Percentiles rank a stretch among this genome's conserved stretches.
phyloP scores from a whole-genome alignment of 306 rosid genomes.

The Prunus mira region DNA sequence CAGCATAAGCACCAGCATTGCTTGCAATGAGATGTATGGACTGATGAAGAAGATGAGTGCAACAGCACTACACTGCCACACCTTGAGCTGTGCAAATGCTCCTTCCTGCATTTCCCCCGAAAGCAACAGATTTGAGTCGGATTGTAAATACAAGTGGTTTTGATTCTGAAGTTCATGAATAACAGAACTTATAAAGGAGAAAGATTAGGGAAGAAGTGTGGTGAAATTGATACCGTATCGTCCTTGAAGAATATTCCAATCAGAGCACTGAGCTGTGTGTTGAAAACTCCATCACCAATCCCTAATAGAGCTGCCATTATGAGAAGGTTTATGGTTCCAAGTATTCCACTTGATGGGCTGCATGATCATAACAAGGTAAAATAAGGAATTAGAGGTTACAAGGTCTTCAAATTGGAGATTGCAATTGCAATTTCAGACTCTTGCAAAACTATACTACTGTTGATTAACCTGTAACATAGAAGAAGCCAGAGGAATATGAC shows the following conservation, averaged over 20 bases:
- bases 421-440: neutral
- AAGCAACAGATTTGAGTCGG: conserved; percentile 2
- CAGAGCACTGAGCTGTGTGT: conserved; percentile 83
- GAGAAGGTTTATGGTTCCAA: conserved; percentile 50
- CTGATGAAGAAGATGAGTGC: conserved; percentile 66
- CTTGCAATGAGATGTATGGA: conserved; percentile 55
- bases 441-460: neutral
- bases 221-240: conserved; percentile 52
- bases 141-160: neutral
- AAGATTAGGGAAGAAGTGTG: neutral
- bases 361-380: conserved; percentile 17
- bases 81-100: conserved; percentile 90
- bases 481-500: conserved; percentile 55
- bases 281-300: conserved; percentile 75
- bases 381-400: neutral
- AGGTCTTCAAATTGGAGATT: neutral
- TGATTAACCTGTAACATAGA: conserved; percentile 38
- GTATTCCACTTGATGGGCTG: conserved; percentile 51
- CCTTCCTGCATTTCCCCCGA: conserved; percentile 61
- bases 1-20: conserved; percentile 55
- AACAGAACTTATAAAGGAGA: neutral
- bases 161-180: neutral
- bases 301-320: conserved; percentile 79
- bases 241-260: conserved; percentile 81
- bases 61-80: conserved; percentile 87